Base-by-base conservation (phyloP, 1,284 basidiomycete genomes). In the Leccinum glutinopallens region DNA sequence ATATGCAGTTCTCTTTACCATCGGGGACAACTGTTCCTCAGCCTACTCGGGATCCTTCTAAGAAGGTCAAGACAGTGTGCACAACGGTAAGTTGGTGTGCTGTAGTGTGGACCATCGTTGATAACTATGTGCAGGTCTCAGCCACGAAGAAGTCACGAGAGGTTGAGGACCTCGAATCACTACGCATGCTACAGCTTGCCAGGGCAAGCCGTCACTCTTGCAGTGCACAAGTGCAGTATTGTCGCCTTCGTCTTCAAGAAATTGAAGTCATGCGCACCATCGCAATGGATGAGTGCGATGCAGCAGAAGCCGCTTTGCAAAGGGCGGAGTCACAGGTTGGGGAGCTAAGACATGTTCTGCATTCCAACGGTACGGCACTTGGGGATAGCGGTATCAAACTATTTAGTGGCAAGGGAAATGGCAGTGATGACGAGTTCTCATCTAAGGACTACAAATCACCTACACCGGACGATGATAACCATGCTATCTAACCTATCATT, bases 241-340 rank as follows among this genome's bases (percentile, higher is more conserved):
- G 32, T 56, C 29, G n/a, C 32, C 25, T 33, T 56, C 54, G n/a
- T n/a, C 54, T 56, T 33, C 54, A 56, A 56, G 54, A 56, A 33
- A 56, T 56, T 33, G 54, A 56, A 56, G 54, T 56, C 32, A 56
- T 56, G 54, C 12, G 54, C 32, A 56, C 54, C 54, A 56, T 56
- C 54, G 12, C 54, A 56, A 56, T 56, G 22, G 54, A 56, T 56
- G 54, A 56, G 54, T 56, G 54, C n/a, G 54, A 56, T 4, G 54
- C 15, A 19, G 54, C 54, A 56, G 54, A 56, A 56, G 54, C 54
- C 32, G 29, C 17, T 56, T 56, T 56, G 32, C 32, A 19, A 56
- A 32, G 32, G 25, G 32, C 54, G 10, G n/a, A 56, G 29, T 56
- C 54, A 32, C 54, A 56, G 54, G 25, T 56, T n/a, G 32, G 32